phyloP scores from a whole-genome alignment of 306 rosid species.

The Vachellia pachyceras region DNA sequence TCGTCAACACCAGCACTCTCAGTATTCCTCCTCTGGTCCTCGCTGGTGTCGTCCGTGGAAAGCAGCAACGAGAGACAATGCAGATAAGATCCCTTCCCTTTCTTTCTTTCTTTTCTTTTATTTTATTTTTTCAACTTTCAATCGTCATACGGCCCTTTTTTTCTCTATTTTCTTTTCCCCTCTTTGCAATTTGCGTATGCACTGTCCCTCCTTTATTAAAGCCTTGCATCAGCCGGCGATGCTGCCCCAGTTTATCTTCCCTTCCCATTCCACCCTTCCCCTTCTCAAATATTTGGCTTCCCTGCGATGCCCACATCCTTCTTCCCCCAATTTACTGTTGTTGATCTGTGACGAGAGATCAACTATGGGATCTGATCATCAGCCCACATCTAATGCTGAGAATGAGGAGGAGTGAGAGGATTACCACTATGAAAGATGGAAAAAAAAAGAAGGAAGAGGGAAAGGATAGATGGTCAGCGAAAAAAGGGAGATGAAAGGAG shows the following conservation, averaged over 20 bases:
- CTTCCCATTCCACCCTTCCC: not conserved
- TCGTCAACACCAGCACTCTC: not conserved
- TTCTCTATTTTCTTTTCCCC: not conserved
- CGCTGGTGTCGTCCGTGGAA: conserved; percentile 53
- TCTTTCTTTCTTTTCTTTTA: not conserved
- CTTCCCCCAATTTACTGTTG: too few species aligned
- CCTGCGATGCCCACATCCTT: too few species aligned
- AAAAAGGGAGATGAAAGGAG: too few species aligned
- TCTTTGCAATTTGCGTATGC: conserved; percentile 20
- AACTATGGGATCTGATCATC: not conserved
- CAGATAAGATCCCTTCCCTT: conserved; percentile 55
- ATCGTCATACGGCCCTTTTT: not conserved
- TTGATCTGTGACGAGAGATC: not conserved
- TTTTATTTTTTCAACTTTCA: too few species aligned
- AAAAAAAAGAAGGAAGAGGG: not conserved
- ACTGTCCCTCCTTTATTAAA: conserved; percentile 38
- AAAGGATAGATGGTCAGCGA: too few species aligned
- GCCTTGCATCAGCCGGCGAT: conserved; percentile 49
- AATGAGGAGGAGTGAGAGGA: conserved; percentile 15
- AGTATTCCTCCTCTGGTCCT: too few species aligned
- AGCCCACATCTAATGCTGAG: conserved; percentile 2
- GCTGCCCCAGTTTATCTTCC: conserved; percentile 28
- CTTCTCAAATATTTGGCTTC: not conserved
- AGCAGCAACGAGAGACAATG: conserved; percentile 37
- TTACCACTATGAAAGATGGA: not conserved